Evolutionary conservation across 768 basidiomycete genomes (phyloP), one percentile per base, ranked within the genome.

Genomic region (Termitomyces bulborhizus): DNA sequence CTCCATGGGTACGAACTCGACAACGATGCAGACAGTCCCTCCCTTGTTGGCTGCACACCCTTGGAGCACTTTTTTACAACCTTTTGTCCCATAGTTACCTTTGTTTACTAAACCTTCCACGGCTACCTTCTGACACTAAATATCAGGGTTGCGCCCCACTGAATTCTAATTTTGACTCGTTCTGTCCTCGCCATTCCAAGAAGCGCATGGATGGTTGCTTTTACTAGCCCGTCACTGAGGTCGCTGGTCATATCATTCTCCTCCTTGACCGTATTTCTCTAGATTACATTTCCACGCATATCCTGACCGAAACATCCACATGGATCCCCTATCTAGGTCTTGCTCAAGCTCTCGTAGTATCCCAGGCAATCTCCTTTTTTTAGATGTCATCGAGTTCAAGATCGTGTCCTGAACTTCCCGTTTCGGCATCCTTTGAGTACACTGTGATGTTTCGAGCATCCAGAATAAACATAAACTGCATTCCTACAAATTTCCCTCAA

Each of bases 131-230:
- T 57, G 46, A 55, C 7, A 42, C 50, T 27, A 34, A 49, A 51
- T 46, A n/a, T 18, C 69, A 98, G 93, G 97, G 96, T 54, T 95
- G 96, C 65, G 96, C 95, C 1, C 90, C 97, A 5, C 79, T 98
- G 57, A 96, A 93, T 73, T 97, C 94, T 8, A 96, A 98, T 69
- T 98, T 98, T 62, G 96, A 98, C 70, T 98, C 97, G 6, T 99
- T 98, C 76, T 98, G 98, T 78, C 95, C 95, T 57, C 92, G 96
- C 49, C 88, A 94, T 3, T 82, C 98, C 60, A 98, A 98, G 69
- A 77, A 80, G 9, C 91, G 95, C 53, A 86, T 98, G 73, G 94
- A 97, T 64, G 94, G 98, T 66, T 96, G 93, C 66, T 98, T 98
- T 73, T 83, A 86, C 1, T 84, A 91, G 56, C 96, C 96, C 15